phyloP scores from a whole-genome alignment of 1,284 basidiomycete species.

The Tremellales sp. region DNA sequence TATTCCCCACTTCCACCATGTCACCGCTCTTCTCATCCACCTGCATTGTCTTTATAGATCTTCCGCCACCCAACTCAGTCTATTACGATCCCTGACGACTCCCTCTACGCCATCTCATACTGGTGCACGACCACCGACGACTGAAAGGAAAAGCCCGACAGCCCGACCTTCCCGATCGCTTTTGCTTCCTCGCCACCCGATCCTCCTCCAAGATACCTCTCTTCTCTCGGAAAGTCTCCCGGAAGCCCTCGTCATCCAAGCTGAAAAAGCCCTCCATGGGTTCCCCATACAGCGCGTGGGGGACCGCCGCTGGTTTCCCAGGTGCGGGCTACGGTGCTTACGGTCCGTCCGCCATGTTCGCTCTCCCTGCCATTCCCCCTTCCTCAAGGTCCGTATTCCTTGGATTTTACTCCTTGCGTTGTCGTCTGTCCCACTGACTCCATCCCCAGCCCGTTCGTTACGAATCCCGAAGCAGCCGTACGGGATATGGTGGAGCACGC shows the following conservation, averaged over 20 bases:
- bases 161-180: too few species aligned
- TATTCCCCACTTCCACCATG: neutral
- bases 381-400: slow-evolving; percentile 11
- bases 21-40: neutral
- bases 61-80: neutral
- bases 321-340: neutral
- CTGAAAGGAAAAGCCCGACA: too few species aligned
- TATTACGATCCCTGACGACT: neutral
- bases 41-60: neutral
- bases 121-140: too few species aligned
- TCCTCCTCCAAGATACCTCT: too few species aligned
- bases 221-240: too few species aligned
- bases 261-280: slow-evolving; percentile 1
- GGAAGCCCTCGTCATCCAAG: too few species aligned
- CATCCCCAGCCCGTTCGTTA: slow-evolving; percentile 15
- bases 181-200: too few species aligned
- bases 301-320: too few species aligned
- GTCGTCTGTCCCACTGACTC: slow-evolving; percentile 1
- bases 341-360: neutral
- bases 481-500: slow-evolving; percentile 28
- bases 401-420: slow-evolving; percentile 1
- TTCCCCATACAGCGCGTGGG: slow-evolving; percentile 1
- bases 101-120: too few species aligned
- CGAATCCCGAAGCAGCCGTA: slow-evolving; percentile 25
- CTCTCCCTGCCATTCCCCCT: slow-evolving; percentile 8